Evolutionary conservation across 768 basidiomycete species (phyloP), one percentile per base, ranked within the genome.

Genomic region (Leucocoprinus leucothites): DNA sequence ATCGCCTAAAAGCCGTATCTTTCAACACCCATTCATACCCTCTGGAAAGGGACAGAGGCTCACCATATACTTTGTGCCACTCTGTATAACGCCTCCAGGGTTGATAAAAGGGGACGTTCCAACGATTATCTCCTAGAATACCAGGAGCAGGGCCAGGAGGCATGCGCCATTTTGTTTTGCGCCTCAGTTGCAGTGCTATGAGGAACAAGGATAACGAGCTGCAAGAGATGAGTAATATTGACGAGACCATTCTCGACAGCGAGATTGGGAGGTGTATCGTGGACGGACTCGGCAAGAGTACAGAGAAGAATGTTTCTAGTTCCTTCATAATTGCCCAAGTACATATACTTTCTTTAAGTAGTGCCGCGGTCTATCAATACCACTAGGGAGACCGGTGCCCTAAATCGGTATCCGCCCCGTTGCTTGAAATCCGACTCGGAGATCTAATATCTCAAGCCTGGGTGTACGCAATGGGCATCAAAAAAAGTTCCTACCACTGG

Each of bases 11-110:
- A 18, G 7, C 9, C 21, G 48, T 3, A 9, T 14, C 41, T 22
- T 16, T 43, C n/a, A 41, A 24, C 3, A 14, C 18, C 40, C 14
- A 9, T 13, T 3, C 19, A 24, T 8, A 5, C 36, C 5, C 4
- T 21, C 40, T 5, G 49, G 9, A 25, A 47, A n/a, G 18, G 35
- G 13, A 41, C 60, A n/a, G 16, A 8, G 16, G 16, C 38, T n/a
- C 19, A 61, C 65, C 65, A 34, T 59, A 61, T 47, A 40, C 26
- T 22, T 53, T 45, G 36, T 60, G 50, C 63, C 65, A 65, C 18
- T 51, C 56, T 16, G 50, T 55, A 34, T 64, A 65, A 2, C 51
- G 57, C 36, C 60, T 61, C 65, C 65, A 65, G 3, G 58, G 50
- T 28, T 57, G 48, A 34, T 48, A 35, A 14, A 28, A 41, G 1